Evolutionary conservation across 2,329 filamentous ascomycete species (phyloP).

Genomic region (Biscogniauxia sp.): DNA sequence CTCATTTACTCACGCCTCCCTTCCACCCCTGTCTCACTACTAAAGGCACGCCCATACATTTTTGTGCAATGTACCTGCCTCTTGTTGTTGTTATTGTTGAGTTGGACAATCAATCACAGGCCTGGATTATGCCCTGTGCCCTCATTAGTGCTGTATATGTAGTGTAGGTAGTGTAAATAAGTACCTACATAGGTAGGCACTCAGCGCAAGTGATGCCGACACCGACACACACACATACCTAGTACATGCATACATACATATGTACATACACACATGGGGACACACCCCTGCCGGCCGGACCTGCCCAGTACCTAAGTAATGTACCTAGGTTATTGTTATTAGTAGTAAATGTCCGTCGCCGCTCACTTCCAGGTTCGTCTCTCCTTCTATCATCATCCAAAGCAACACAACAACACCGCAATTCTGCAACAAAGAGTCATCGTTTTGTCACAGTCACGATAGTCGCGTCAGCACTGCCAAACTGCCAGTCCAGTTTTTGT

Average conservation of each 20-base stretch:
- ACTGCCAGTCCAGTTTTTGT: constrained; percentile 35
- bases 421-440: constrained; percentile 48
- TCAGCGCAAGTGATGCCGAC: too few species aligned
- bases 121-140: too few species aligned
- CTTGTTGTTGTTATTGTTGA: not conserved
- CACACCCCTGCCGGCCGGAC: constrained; percentile 8
- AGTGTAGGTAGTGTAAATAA: too few species aligned
- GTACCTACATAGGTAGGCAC: too few species aligned
- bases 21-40: too few species aligned
- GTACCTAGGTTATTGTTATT: constrained; percentile 4
- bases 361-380: constrained; percentile 36
- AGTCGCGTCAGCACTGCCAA: constrained; percentile 54
- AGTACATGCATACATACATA: not conserved
- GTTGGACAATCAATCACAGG: not conserved
- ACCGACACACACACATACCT: too few species aligned
- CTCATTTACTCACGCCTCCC: too few species aligned
- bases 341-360: constrained; percentile 27
- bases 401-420: constrained; percentile 34
- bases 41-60: too few species aligned
- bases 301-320: too few species aligned
- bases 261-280: not conserved
- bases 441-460: constrained; percentile 59
- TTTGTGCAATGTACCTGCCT: not conserved
- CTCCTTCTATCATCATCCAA: constrained; percentile 47
- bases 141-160: too few species aligned